Evolutionary conservation across 2,329 filamentous ascomycete species (phyloP).

Genomic region (Colletotrichum sp.): DNA sequence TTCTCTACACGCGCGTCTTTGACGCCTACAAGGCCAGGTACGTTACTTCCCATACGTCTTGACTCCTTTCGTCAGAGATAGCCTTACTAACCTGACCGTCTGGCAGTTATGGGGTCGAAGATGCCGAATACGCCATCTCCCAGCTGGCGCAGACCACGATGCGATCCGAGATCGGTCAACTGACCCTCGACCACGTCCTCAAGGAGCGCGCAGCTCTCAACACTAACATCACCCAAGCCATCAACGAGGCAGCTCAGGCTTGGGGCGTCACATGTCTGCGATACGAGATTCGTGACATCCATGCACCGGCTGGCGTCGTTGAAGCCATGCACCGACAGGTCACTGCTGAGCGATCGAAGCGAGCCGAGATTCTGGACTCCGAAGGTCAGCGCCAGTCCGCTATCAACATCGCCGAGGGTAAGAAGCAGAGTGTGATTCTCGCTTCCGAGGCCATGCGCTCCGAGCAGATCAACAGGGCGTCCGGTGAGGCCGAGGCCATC

Average conservation of each 20-base stretch:
- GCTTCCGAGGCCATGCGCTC: slow-evolving; percentile 89
- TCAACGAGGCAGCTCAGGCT: slow-evolving; percentile 96
- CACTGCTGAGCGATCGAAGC: slow-evolving; percentile 95
- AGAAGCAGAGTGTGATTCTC: slow-evolving; percentile 95
- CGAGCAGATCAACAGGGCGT: slow-evolving; percentile 92
- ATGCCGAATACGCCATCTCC: slow-evolving; percentile 97
- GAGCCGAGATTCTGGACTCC: slow-evolving; percentile 95
- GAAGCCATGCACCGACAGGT: slow-evolving; percentile 99
- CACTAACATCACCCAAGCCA: slow-evolving; percentile 97
- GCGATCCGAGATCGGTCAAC: slow-evolving; percentile 96
- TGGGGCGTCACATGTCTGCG: slow-evolving; percentile 97
- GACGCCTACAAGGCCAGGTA: slow-evolving; percentile 98
- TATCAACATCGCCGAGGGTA: slow-evolving; percentile 98
- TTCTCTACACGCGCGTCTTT: slow-evolving; percentile 94
- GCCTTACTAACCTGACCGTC: background rate
- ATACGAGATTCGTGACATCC: slow-evolving; percentile 98
- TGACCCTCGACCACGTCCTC: slow-evolving; percentile 94
- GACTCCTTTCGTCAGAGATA: background rate
- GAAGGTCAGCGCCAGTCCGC: slow-evolving; percentile 96
- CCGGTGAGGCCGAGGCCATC: slow-evolving; percentile 94
- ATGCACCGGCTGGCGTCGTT: slow-evolving; percentile 91
- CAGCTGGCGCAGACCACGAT: slow-evolving; percentile 98
- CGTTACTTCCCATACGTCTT: background rate
- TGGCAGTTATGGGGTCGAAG: slow-evolving; percentile 91
- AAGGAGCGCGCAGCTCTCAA: slow-evolving; percentile 97